Evolutionary conservation across 495 filamentous ascomycete genomes (phyloP).

Genomic region (Hypoxylon rickii): DNA sequence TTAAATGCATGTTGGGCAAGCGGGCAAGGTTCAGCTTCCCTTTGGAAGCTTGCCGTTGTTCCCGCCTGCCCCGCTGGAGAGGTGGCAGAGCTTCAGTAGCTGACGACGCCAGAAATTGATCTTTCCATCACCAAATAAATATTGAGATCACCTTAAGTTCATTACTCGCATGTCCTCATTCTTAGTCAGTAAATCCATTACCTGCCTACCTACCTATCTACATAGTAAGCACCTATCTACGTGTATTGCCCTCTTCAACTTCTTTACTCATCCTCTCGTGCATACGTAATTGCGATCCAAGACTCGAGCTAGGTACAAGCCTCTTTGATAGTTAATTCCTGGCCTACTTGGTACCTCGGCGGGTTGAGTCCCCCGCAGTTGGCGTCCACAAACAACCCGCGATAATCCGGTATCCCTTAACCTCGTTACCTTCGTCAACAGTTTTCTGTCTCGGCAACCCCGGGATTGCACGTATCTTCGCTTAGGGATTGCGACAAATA

Average conservation of each 20-base stretch:
- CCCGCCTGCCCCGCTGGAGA: slow-evolving; percentile 28
- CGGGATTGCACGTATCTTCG: slow-evolving; percentile 4
- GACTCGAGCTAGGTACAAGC: too few species aligned
- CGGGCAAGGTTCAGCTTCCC: neutral
- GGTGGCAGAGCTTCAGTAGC: slow-evolving; percentile 30
- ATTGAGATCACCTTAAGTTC: too few species aligned
- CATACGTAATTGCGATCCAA: too few species aligned
- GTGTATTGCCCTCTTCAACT: too few species aligned
- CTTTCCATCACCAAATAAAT: slow-evolving; percentile 3
- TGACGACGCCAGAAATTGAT: slow-evolving; percentile 27
- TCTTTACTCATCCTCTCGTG: too few species aligned
- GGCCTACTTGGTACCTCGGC: neutral
- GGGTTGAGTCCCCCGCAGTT: slow-evolving; percentile 17
- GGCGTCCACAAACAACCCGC: slow-evolving; percentile 9
- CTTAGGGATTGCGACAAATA: slow-evolving; percentile 4
- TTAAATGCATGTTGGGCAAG: too few species aligned
- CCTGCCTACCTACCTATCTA: too few species aligned
- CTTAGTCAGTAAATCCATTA: too few species aligned
- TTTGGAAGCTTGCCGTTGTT: slow-evolving; percentile 18
- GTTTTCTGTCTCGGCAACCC: slow-evolving; percentile 13
- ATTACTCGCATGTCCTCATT: too few species aligned
- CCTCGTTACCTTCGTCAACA: slow-evolving; percentile 8
- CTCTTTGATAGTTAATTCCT: too few species aligned
- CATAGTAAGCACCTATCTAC: too few species aligned
- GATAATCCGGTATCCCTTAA: neutral